These are phyloP conservation scores for Ogataea ramenticola DNA, from an alignment of 805 yeast species.

Conservation along the genomic window DNA sequence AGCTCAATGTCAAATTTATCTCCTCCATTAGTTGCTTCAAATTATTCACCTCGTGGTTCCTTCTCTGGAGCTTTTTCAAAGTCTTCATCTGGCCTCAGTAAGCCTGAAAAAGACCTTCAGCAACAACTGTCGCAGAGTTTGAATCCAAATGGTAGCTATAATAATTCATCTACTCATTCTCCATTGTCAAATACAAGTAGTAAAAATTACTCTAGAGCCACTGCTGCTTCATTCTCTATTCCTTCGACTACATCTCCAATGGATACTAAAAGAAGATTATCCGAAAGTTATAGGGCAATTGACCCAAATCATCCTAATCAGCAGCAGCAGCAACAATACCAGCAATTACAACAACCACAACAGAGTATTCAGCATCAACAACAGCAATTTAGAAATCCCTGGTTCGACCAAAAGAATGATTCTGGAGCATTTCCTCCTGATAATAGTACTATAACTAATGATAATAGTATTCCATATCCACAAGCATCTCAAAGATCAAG, in stretches of 20 bases:
- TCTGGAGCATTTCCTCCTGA: neutral
- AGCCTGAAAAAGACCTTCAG: neutral
- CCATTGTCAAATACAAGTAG: neutral
- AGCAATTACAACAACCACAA: neutral
- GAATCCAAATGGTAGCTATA: too few species aligned
- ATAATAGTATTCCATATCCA: neutral
- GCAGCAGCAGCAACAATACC: neutral
- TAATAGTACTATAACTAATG: neutral
- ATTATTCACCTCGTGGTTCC: neutral
- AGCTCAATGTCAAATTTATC: neutral
- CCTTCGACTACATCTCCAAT: neutral
- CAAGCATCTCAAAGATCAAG: conserved; percentile 1
- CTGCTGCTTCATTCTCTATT: neutral
- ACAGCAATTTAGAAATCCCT: conserved; percentile 1
- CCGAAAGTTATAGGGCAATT: neutral
- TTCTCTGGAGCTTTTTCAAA: neutral
- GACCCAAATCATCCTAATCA: neutral
- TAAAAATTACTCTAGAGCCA: neutral
- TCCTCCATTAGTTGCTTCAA: neutral
- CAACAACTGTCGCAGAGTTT: too few species aligned
- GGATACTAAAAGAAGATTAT: neutral
- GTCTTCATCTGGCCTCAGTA: neutral
- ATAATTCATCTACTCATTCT: neutral
- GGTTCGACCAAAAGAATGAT: neutral
- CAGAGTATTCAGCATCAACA: neutral